Percentiles rank a stretch among this genome's conserved stretches.
These are phyloP conservation scores for Wickerhamomyces sp. DNA, from an alignment of 1,139 yeast species.

Conservation along the genomic window DNA sequence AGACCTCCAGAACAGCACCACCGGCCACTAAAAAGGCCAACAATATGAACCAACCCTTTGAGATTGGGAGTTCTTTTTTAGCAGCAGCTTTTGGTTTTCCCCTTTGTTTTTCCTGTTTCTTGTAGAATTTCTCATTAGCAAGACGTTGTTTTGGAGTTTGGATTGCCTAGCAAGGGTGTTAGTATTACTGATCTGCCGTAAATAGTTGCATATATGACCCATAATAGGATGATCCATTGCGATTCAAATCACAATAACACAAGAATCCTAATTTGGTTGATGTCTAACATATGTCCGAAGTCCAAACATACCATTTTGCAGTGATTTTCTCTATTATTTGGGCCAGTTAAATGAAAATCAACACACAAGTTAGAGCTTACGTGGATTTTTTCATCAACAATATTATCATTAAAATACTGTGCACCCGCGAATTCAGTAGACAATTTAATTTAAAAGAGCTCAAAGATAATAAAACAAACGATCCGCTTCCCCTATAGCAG, in stretches of 20 bases:
- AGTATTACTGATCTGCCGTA: not conserved
- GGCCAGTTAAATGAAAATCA: not conserved
- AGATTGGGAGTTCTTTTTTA: slow-evolving; percentile 42
- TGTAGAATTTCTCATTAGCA: slow-evolving; percentile 80
- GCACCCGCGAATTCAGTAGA: no score
- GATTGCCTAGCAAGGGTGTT: slow-evolving; percentile 25
- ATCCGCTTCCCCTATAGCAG: not conserved
- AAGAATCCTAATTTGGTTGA: not conserved
- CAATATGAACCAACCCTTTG: slow-evolving; percentile 55
- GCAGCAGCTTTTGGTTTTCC: slow-evolving; percentile 54
- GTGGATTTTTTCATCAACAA: not conserved
- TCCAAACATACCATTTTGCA: not conserved
- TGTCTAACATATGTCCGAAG: not conserved
- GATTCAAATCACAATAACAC: not conserved
- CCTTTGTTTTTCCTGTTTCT: slow-evolving; percentile 63
- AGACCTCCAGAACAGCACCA: slow-evolving; percentile 72
- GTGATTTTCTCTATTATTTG: not conserved
- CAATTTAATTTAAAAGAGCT: no score
- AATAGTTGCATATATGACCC: not conserved
- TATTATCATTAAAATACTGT: no score
- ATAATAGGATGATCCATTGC: not conserved
- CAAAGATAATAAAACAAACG: no score
- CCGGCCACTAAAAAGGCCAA: slow-evolving; percentile 74
- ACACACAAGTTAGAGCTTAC: not conserved
- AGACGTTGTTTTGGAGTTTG: slow-evolving; percentile 85